These are phyloP conservation scores for Tubosaeta sp. DNA, from an alignment of 768 basidiomycete species.

Conservation along the genomic window DNA sequence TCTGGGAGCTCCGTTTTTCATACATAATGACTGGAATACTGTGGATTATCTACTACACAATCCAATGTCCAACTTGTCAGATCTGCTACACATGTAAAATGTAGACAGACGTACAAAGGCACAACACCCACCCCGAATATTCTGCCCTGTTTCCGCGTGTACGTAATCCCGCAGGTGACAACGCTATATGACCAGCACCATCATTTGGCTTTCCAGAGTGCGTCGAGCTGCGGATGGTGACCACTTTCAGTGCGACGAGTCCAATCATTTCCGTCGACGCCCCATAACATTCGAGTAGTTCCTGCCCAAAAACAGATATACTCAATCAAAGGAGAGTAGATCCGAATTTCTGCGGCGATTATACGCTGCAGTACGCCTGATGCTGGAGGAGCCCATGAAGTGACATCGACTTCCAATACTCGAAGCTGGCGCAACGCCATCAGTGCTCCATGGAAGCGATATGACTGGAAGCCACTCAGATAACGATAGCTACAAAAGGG, in stretches of 20 bases:
- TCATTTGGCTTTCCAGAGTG: conserved; percentile 28
- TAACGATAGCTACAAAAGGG: conserved; percentile 10
- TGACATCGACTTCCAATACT: conserved; percentile 35
- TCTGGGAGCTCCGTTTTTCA: conserved; percentile 18
- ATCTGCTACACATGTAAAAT: conserved; percentile 19
- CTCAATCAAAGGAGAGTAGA: conserved; percentile 34
- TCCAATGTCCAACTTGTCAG: conserved; percentile 18
- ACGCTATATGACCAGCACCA: conserved; percentile 10
- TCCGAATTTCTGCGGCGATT: conserved; percentile 37
- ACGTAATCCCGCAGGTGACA: conserved; percentile 25
- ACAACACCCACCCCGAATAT: conserved; percentile 18
- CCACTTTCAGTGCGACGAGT: conserved; percentile 22
- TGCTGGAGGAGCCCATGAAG: conserved; percentile 32
- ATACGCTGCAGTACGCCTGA: conserved; percentile 31
- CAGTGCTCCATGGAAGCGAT: conserved; percentile 31
- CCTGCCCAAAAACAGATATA: conserved; percentile 34
- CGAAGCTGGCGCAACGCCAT: conserved; percentile 33
- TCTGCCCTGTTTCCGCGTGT: conserved; percentile 12
- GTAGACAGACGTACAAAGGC: conserved; percentile 22
- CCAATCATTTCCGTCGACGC: conserved; percentile 35
- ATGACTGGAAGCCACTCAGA: conserved; percentile 28
- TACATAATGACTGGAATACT: conserved; percentile 29
- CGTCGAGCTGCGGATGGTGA: conserved; percentile 26
- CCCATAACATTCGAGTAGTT: conserved; percentile 26
- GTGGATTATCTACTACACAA: conserved; percentile 23